Percentiles rank a stretch among this genome's conserved stretches.
Evolutionary conservation across 1,284 basidiomycete species (phyloP).

Genomic region (Ustilago lituana): DNA sequence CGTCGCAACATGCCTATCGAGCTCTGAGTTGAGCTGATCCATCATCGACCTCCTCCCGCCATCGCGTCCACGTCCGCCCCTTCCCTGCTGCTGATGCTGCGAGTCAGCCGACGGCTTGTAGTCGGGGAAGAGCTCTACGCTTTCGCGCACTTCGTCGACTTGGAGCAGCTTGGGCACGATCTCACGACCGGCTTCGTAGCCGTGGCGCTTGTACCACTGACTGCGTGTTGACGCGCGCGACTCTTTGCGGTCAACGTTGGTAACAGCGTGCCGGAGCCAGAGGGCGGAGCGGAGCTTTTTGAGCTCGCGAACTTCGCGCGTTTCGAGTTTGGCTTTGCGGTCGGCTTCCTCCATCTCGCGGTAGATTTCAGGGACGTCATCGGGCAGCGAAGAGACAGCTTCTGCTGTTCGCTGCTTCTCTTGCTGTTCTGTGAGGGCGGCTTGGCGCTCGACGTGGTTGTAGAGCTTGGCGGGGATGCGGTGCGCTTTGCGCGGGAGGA

Average conservation of each 20-base stretch:
- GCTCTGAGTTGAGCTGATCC: slow-evolving; percentile 40
- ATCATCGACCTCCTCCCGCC: slow-evolving; percentile 18
- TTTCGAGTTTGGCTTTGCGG: slow-evolving; percentile 10
- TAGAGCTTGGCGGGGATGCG: slow-evolving; percentile 57
- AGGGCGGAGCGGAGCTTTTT: slow-evolving; percentile 42
- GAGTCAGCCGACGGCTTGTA: slow-evolving; percentile 18
- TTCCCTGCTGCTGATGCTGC: too few species aligned
- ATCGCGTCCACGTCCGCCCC: too few species aligned
- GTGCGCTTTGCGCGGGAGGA: slow-evolving; percentile 49
- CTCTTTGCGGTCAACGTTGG: slow-evolving; percentile 56
- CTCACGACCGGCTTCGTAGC: slow-evolving; percentile 60
- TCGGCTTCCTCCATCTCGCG: slow-evolving; percentile 63
- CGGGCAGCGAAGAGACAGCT: slow-evolving; percentile 35
- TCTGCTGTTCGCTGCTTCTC: slow-evolving; percentile 3
- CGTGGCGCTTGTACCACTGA: slow-evolving; percentile 65
- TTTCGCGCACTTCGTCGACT: slow-evolving; percentile 49
- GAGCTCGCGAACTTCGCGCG: slow-evolving; percentile 29
- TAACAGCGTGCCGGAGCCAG: slow-evolving; percentile 57
- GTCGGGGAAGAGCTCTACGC: slow-evolving; percentile 47
- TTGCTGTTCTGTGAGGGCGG: slow-evolving; percentile 18
- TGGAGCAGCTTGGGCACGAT: slow-evolving; percentile 61
- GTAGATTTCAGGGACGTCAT: slow-evolving; percentile 64
- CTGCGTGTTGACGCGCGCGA: slow-evolving; percentile 43
- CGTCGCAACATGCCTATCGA: slow-evolving; percentile 24
- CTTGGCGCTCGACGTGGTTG: slow-evolving; percentile 56